Percentiles rank a stretch among this genome's conserved stretches.
phyloP scores from a whole-genome alignment of 306 rosid species.

The Vigna reflexopilosa region DNA sequence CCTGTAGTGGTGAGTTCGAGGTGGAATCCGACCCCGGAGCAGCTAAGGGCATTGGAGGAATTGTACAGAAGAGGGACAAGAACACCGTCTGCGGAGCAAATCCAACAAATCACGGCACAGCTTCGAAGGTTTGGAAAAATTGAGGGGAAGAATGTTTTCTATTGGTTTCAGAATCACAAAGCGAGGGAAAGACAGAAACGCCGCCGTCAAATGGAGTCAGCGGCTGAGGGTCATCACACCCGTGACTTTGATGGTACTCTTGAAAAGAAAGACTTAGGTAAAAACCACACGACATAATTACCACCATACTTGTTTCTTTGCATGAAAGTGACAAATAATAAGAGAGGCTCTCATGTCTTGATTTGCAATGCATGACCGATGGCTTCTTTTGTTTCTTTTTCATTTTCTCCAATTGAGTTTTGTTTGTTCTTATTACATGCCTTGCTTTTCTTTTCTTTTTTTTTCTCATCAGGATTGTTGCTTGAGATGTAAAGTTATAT shows the following conservation, averaged over 20 bases:
- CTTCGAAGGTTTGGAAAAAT: slow-evolving; percentile 85
- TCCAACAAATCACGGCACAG: slow-evolving; percentile 87
- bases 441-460: not conserved
- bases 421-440: slow-evolving; percentile 21
- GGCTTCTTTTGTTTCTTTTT: not conserved
- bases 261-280: slow-evolving; percentile 70
- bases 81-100: slow-evolving; percentile 94
- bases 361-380: slow-evolving; percentile 28
- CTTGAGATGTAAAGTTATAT: slow-evolving; percentile 62
- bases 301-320: slow-evolving; percentile 16
- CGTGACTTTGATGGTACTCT: slow-evolving; percentile 45
- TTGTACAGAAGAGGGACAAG: slow-evolving; percentile 83
- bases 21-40: slow-evolving; percentile 97
- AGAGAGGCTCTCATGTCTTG: not conserved
- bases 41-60: slow-evolving; percentile 82
- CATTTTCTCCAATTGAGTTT: slow-evolving; percentile 33
- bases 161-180: slow-evolving; percentile 97
- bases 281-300: slow-evolving; percentile 22
- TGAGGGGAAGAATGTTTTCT: slow-evolving; percentile 96
- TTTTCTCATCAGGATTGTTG: slow-evolving; percentile 55
- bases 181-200: slow-evolving; percentile 97
- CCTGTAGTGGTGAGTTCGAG: slow-evolving; percentile 85
- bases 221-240: slow-evolving; percentile 42
- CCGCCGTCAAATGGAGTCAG: slow-evolving; percentile 90
- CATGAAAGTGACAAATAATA: slow-evolving; percentile 27